Conservation (phyloP, 1,284 basidiomycete species). For the Cutaneotrichosporon cavernicola region DNA sequence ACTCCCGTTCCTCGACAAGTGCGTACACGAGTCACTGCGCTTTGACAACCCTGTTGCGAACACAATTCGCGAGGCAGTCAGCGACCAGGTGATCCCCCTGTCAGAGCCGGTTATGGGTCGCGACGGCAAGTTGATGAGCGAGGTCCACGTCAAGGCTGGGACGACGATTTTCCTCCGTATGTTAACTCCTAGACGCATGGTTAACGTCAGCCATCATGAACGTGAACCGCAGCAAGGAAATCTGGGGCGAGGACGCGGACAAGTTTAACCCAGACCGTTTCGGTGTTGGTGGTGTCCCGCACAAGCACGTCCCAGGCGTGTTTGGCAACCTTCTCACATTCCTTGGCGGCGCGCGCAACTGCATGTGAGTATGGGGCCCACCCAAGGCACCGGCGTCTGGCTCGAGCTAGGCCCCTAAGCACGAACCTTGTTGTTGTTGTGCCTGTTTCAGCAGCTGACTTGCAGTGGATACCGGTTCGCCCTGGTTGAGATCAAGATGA, state of each 20-base stretch:
- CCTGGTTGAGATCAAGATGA: slow-evolving; percentile 64
- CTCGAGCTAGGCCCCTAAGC: neutral
- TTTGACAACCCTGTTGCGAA: slow-evolving; percentile 65
- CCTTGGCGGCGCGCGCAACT: slow-evolving; percentile 64
- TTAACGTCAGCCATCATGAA: slow-evolving; percentile 52
- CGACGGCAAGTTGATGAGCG: slow-evolving; percentile 51
- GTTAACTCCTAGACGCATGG: slow-evolving; percentile 10
- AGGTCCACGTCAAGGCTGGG: slow-evolving; percentile 42
- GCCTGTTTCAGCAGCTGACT: slow-evolving; percentile 50
- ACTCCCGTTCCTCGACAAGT: slow-evolving; percentile 61
- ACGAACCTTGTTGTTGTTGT: neutral
- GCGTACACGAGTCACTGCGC: slow-evolving; percentile 68
- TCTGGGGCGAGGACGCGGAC: slow-evolving; percentile 70
- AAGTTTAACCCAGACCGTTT: slow-evolving; percentile 58
- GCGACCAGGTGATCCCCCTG: slow-evolving; percentile 65
- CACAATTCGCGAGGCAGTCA: slow-evolving; percentile 62
- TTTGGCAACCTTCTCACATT: slow-evolving; percentile 69
- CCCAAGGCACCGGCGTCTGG: neutral
- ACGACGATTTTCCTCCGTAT: slow-evolving; percentile 46
- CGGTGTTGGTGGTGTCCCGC: slow-evolving; percentile 36
- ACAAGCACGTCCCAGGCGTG: slow-evolving; percentile 59
- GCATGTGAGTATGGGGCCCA: slow-evolving; percentile 54
- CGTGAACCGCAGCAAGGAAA: slow-evolving; percentile 61
- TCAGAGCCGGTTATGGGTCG: slow-evolving; percentile 48
- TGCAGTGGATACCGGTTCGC: slow-evolving; percentile 72